phyloP scores from a whole-genome alignment of 2,329 filamentous ascomycete species.

The Colletotrichum horii region DNA sequence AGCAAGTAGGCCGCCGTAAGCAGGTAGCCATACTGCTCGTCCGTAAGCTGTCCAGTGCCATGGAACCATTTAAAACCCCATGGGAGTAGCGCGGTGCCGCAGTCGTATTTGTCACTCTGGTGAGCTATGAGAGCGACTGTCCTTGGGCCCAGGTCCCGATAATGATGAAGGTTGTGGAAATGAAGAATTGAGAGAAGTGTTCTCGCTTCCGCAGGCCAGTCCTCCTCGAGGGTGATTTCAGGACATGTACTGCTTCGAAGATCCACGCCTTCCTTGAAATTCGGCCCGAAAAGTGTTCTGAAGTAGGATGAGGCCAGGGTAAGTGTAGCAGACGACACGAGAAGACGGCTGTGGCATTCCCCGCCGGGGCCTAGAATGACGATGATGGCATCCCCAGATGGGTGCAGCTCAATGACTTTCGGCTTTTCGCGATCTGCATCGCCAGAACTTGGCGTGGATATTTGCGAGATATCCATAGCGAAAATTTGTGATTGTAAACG shows the following conservation, averaged over 20 bases:
- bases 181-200: not conserved
- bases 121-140: rapidly evolving
- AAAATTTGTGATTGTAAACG: not conserved
- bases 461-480: not conserved
- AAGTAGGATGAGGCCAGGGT: not conserved
- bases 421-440: not conserved
- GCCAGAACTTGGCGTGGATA: not conserved
- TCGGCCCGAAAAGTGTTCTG: not conserved
- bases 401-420: not conserved
- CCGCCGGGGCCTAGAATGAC: not conserved
- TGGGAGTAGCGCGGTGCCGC: not conserved
- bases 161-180: not conserved
- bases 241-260: not conserved
- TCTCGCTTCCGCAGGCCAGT: not conserved
- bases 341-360: not conserved
- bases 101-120: not conserved
- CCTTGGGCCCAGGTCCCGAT: not conserved
- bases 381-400: not conserved
- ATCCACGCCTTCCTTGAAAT: not conserved
- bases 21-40: not conserved
- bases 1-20: not conserved
- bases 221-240: not conserved
- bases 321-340: not conserved
- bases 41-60: rapidly evolving
- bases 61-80: not conserved